Conservation (phyloP, 495 filamentous ascomycete genomes). For the Bathelium albidoporum region DNA sequence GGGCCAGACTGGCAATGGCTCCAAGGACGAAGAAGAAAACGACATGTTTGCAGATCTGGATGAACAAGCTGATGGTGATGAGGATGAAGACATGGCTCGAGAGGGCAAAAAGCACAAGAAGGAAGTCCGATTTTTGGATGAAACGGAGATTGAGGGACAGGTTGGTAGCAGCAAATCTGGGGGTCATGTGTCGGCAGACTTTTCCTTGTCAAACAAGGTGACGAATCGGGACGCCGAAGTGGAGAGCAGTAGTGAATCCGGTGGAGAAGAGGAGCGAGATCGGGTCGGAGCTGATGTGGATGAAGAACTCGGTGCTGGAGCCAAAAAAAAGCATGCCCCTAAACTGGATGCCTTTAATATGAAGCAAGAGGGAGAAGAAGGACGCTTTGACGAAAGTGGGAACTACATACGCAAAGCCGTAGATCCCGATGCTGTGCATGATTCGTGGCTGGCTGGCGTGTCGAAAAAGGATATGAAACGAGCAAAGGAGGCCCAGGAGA, state of each 20-base stretch:
- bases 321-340: conserved; percentile 89
- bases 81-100: conserved; percentile 29
- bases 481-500: conserved; percentile 79
- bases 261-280: conserved; percentile 61
- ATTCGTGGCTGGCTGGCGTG: conserved; percentile 83
- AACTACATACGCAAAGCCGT: conserved; percentile 85
- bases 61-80: conserved; percentile 36
- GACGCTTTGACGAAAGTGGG: conserved; percentile 76
- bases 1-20: no score
- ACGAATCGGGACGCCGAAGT: conserved; percentile 13
- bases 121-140: conserved; percentile 63
- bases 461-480: conserved; percentile 87
- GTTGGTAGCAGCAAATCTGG: conserved; percentile 63
- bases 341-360: conserved; percentile 96
- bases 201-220: conserved; percentile 27
- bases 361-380: conserved; percentile 81
- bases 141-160: conserved; percentile 77
- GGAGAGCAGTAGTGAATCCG: conserved; percentile 50
- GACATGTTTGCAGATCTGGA: conserved; percentile 87
- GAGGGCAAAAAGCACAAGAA: conserved; percentile 58
- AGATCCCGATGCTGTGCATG: conserved; percentile 84
- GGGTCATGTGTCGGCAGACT: conserved; percentile 53
- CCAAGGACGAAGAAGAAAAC: conserved; percentile 59
- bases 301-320: conserved; percentile 79
- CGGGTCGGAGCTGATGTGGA: conserved; percentile 62